Base-by-base conservation (phyloP, 768 basidiomycete species). In the Lentinula detonsa region DNA sequence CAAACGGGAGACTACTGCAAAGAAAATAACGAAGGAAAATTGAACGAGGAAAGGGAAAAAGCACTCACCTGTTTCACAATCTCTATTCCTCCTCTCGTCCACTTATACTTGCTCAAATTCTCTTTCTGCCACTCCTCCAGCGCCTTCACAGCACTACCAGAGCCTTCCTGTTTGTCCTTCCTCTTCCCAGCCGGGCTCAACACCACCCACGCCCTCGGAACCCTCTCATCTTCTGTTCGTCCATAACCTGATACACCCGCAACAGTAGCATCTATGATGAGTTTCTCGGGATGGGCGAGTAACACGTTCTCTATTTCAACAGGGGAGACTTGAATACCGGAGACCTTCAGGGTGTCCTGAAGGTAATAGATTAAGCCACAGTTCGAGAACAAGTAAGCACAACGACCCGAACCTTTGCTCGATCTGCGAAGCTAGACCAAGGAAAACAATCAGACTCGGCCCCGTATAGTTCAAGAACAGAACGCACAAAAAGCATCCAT, bases 201-300 rank as follows among this genome's bases (percentile, higher is more conserved):
- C 0, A 91, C 87, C 46, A 93, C 67, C 91, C 91, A 93, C 1
- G 91, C 91, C 1, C 85, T 82, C 0, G 91, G 90, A 1, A 87
- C 78, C 65, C 84, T 85, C 73, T 92, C 91, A 66, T 91, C 88
- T 0, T 77, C 75, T 0, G 86, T 86, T 3, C 86, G 85, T 0
- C 85, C 87, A 11, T 53, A 37, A 31, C 88, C 88, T 18, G 76
- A 80, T 1, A 93, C 88, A 13, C 91, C 91, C 0, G 87, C 88
- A 16, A 93, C 91, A 1, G 80, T 78, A 13, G 76, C 87, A 63
- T 93, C 91, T 8, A 69, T 71, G 61, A 92, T 81, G 51, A 91
- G 77, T 16, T 74, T 74, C 7, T 79, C 78, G 0, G 90, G 87
- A 42, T 92, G 83, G 0, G 76, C 76, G 18, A 86, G 77, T 2